A percentile compares a stretch with the other conserved stretches of the same genome.
phyloP scores from a whole-genome alignment of 805 yeast species.

The Saccharomycopsis capsularis region DNA sequence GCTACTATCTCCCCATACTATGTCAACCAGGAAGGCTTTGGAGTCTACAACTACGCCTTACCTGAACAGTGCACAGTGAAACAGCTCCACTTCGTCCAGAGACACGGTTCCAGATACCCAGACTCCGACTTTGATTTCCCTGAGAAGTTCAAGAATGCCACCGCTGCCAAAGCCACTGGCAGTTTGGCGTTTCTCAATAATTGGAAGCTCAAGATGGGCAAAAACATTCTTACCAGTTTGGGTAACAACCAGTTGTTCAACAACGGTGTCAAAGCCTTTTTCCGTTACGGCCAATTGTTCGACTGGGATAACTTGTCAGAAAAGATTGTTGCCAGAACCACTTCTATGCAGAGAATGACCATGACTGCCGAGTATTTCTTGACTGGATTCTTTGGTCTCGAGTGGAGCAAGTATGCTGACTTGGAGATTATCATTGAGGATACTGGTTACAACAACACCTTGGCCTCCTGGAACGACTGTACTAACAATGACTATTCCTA shows the following conservation, averaged over 20 bases:
- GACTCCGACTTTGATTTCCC: constrained; percentile 31
- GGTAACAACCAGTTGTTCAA: constrained; percentile 24
- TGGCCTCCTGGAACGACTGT: constrained; percentile 21
- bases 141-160: constrained; percentile 29
- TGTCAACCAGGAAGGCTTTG: constrained; percentile 22
- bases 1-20: constrained; percentile 23
- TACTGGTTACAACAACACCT: constrained; percentile 23
- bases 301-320: constrained; percentile 9
- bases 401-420: constrained; percentile 22
- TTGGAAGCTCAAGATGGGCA: constrained; percentile 25
- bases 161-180: constrained; percentile 33
- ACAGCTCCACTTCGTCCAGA: constrained; percentile 62
- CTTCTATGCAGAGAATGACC: constrained; percentile 42
- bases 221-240: constrained; percentile 17
- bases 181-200: constrained; percentile 48
- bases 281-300: constrained; percentile 23
- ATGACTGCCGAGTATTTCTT: constrained; percentile 41
- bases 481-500: constrained; percentile 17
- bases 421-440: constrained; percentile 23
- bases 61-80: constrained; percentile 42
- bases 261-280: constrained; percentile 22
- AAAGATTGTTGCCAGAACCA: constrained; percentile 26
- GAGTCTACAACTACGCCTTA: constrained; percentile 23
- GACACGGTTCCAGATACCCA: constrained; percentile 80
- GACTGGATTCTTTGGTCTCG: constrained; percentile 40